Percentiles rank a stretch among this genome's conserved stretches.
Evolutionary conservation across 345 rosid genomes (phyloP).

Genomic region (Eucalyptus pauciflora): DNA sequence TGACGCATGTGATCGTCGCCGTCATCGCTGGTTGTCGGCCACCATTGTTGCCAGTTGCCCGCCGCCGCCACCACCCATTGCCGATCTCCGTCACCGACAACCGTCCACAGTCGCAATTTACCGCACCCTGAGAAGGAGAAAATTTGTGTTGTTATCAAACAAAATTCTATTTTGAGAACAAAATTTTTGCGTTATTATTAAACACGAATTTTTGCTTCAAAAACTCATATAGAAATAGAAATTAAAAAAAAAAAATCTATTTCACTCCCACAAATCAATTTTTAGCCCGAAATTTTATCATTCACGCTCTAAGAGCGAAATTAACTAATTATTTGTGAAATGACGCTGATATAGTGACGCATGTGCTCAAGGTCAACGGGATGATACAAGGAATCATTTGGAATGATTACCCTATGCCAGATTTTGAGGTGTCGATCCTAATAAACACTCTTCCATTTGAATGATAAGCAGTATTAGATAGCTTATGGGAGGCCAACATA

Average conservation of each 20-base stretch:
- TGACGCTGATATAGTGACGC: fast-evolving
- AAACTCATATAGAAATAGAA: too few relatives aligned
- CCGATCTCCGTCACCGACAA: fast-evolving
- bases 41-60: fast-evolving
- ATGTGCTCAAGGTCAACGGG: fast-evolving
- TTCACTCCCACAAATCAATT: too few relatives aligned
- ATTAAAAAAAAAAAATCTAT: fast-evolving
- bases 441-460: too few relatives aligned
- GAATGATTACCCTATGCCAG: too few relatives aligned
- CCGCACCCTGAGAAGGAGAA: fast-evolving
- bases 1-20: fast-evolving
- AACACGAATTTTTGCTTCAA: too few relatives aligned
- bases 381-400: too few relatives aligned
- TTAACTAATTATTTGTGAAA: too few relatives aligned
- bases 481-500: too few relatives aligned
- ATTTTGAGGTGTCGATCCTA: too few relatives aligned
- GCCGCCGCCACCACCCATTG: fast-evolving
- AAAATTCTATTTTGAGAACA: fast-evolving
- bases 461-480: fast-evolving
- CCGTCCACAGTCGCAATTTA: fast-evolving
- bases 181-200: too few relatives aligned
- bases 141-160: too few relatives aligned
- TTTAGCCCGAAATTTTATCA: too few relatives aligned
- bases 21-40: fast-evolving
- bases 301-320: fast-evolving